Base-by-base conservation (phyloP, 331 rosid species). In the Pyrus hybrid region DNA sequence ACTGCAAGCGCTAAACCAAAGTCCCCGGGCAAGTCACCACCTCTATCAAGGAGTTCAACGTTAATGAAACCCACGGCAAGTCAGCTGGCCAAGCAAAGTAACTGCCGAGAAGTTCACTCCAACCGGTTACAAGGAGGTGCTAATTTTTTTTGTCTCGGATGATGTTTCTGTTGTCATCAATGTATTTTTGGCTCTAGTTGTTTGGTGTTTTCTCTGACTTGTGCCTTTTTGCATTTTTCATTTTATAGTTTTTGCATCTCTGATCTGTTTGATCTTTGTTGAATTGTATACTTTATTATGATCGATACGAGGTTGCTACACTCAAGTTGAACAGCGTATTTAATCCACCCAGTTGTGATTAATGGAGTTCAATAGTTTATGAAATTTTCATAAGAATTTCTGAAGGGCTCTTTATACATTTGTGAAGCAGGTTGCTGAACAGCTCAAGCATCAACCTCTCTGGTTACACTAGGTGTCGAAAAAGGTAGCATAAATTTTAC, bases 1-100 rank as follows among this genome's bases (percentile, higher is more conserved):
- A 30, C 61, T 54, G 78, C 70, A 33, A 76, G 77, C 67, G 25
- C 85, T 63, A 73, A 77, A 64, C n/a, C 60, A 71, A 81, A 70
- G 72, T 83, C 82, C 21, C 70, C 77, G 16, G 53, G 41, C 63
- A 86, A 86, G 83, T 63, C 84, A 54, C 54, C 70, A 26, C 20
- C 43, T 68, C 45, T 49, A 35, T 56, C 70, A 56, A 85, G 86
- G 85, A 67, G 56, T 79, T 88, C 93, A 25, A 82, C 89, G 37
- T 83, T 91, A 5, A 91, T 90, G 97, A 90, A 90, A 78, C 98
- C 97, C 67, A 91, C 98, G 22, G 91, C 90, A 60, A 91, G 98
- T 76, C 83, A 91, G 64, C 88, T 93, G 79, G 96, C 98, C 67
- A 93, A 91, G 82, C 92, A 83, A 70, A 86, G 72, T 70, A 85